These are phyloP conservation scores for Psilocybe sp. DNA, from an alignment of 768 basidiomycete species.

Conservation along the genomic window DNA sequence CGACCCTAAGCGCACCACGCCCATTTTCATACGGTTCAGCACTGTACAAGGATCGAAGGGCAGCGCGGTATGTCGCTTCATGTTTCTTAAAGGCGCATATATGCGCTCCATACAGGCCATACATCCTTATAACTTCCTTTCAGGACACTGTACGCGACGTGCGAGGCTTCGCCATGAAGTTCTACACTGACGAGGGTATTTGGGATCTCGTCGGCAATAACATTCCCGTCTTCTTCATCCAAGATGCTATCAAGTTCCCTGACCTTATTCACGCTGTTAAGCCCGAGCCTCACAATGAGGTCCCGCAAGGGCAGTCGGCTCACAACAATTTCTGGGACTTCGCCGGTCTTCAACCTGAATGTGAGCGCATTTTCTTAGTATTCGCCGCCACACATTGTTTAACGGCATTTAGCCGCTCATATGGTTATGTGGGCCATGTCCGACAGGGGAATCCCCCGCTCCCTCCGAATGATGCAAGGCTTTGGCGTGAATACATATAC, in stretches of 20 bases:
- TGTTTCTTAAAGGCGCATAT: too few species aligned
- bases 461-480: constrained; percentile 87
- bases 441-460: constrained; percentile 79
- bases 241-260: constrained; percentile 81
- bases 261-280: constrained; percentile 84
- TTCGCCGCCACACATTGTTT: too few species aligned
- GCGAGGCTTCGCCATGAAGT: constrained; percentile 80
- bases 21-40: constrained; percentile 80
- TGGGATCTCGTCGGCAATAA: constrained; percentile 88
- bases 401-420: constrained; percentile 57
- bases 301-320: constrained; percentile 63
- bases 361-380: too few species aligned
- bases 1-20: constrained; percentile 70
- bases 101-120: not conserved
- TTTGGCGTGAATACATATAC: constrained; percentile 87
- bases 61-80: constrained; percentile 73
- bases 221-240: constrained; percentile 81
- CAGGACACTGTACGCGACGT: constrained; percentile 81
- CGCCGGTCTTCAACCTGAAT: constrained; percentile 66
- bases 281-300: constrained; percentile 83
- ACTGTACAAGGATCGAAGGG: constrained; percentile 82
- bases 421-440: constrained; percentile 87
- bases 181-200: constrained; percentile 84
- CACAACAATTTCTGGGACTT: constrained; percentile 93
- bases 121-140: not conserved